Percentiles rank a stretch among this genome's conserved stretches.
Evolutionary conservation across 164 flowering plant species (phyloP).

Genomic region (Protea cynaroides): DNA sequence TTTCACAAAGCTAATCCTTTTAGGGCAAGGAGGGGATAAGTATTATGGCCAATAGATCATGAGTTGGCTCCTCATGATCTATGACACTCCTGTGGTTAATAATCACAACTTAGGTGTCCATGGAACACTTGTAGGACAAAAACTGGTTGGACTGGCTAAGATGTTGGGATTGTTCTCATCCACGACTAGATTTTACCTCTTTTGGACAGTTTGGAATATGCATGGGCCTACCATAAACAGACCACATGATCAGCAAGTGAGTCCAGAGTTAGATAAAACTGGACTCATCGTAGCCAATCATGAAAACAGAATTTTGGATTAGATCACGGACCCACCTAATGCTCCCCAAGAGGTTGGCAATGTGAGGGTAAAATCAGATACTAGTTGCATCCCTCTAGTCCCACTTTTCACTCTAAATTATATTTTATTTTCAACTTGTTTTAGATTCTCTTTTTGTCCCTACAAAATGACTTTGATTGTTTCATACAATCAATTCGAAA

Average conservation of each 20-base stretch:
- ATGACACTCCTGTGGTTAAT: too few relatives aligned
- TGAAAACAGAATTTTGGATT: neutral
- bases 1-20: too few relatives aligned
- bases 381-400: neutral
- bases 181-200: neutral
- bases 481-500: neutral
- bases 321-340: constrained; percentile 9
- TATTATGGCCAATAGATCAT: too few relatives aligned
- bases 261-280: constrained; percentile 6
- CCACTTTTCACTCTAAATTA: neutral
- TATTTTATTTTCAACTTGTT: constrained; percentile 8
- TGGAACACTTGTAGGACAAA: too few relatives aligned
- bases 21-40: too few relatives aligned
- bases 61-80: too few relatives aligned
- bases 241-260: neutral
- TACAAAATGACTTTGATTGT: neutral
- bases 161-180: neutral
- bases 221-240: constrained; percentile 1
- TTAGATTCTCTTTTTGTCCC: constrained; percentile 3
- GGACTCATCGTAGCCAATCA: neutral
- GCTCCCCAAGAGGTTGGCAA: constrained; percentile 11
- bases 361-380: neutral
- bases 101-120: too few relatives aligned
- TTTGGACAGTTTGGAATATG: neutral
- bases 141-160: neutral